Conservation (phyloP, 495 filamentous ascomycete genomes). For the Choiromyces venosus region DNA sequence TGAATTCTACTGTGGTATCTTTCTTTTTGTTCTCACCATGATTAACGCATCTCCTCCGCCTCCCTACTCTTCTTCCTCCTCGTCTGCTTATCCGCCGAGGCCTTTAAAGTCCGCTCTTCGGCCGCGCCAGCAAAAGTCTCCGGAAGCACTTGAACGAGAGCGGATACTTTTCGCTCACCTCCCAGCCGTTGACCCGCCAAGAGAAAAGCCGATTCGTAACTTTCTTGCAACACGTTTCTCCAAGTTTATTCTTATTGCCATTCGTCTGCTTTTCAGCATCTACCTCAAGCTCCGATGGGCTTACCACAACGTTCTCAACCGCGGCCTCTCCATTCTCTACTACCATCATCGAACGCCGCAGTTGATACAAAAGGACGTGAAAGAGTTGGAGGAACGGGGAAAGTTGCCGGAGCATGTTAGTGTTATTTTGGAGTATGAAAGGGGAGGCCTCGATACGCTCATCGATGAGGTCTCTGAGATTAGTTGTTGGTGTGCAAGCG, state of each 20-base stretch:
- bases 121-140: slow-evolving; percentile 25
- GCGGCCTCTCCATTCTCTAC: slow-evolving; percentile 69
- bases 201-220: slow-evolving; percentile 26
- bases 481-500: slow-evolving; percentile 82
- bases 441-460: slow-evolving; percentile 67
- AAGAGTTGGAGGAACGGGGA: slow-evolving; percentile 51
- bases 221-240: slow-evolving; percentile 35
- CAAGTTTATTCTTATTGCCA: slow-evolving; percentile 44
- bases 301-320: slow-evolving; percentile 69
- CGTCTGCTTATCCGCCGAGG: slow-evolving; percentile 28
- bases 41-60: slow-evolving; percentile 22
- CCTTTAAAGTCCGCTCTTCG: slow-evolving; percentile 28
- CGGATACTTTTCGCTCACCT: slow-evolving; percentile 32
- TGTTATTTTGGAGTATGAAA: slow-evolving; percentile 71
- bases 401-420: slow-evolving; percentile 75
- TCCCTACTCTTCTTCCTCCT: slow-evolving; percentile 25
- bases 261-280: slow-evolving; percentile 78
- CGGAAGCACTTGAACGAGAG: slow-evolving; percentile 35
- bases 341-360: slow-evolving; percentile 93
- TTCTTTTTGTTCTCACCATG: slow-evolving; percentile 22
- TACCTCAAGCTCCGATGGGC: slow-evolving; percentile 74
- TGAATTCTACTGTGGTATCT: slow-evolving; percentile 18
- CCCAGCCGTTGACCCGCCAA: neutral
- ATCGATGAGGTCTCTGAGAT: slow-evolving; percentile 87
- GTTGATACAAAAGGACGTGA: slow-evolving; percentile 83